These are phyloP conservation scores for Scytalidium sp. DNA, from an alignment of 2,329 filamentous ascomycete genomes.

Conservation along the genomic window DNA sequence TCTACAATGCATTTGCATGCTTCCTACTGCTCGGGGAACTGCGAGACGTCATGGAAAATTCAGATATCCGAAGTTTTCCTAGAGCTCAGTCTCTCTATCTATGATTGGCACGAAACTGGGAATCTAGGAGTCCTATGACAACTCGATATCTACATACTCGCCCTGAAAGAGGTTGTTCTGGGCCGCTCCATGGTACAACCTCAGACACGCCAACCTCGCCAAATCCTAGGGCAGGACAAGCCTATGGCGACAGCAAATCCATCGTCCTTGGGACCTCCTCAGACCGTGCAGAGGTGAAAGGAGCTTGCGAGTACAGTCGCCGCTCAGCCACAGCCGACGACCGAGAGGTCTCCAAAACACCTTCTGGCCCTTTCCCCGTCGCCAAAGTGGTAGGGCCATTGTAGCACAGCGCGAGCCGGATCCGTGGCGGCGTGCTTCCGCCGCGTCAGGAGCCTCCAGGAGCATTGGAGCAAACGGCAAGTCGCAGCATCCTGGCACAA, in stretches of 20 bases:
- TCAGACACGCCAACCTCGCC: background rate
- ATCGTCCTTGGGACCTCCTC: background rate
- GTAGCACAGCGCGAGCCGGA: background rate
- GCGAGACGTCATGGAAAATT: background rate
- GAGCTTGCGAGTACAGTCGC: no score
- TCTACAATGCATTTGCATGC: background rate
- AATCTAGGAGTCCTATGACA: background rate
- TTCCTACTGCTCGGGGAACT: background rate
- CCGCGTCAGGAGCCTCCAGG: background rate
- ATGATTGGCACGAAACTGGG: background rate
- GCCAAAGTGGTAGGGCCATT: background rate
- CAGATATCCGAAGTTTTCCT: background rate
- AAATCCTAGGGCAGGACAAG: background rate
- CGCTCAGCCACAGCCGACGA: background rate
- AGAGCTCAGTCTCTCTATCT: background rate
- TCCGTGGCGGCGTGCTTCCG: background rate
- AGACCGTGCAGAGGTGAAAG: background rate
- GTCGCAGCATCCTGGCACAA: background rate
- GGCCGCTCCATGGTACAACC: background rate
- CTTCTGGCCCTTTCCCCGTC: background rate
- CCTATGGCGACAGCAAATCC: background rate
- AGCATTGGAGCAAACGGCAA: background rate
- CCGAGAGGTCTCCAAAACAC: background rate
- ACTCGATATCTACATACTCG: background rate
- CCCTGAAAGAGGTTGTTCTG: background rate